Evolutionary conservation across 2,329 filamentous ascomycete genomes (phyloP).

Genomic region (Claviceps digitariae): DNA sequence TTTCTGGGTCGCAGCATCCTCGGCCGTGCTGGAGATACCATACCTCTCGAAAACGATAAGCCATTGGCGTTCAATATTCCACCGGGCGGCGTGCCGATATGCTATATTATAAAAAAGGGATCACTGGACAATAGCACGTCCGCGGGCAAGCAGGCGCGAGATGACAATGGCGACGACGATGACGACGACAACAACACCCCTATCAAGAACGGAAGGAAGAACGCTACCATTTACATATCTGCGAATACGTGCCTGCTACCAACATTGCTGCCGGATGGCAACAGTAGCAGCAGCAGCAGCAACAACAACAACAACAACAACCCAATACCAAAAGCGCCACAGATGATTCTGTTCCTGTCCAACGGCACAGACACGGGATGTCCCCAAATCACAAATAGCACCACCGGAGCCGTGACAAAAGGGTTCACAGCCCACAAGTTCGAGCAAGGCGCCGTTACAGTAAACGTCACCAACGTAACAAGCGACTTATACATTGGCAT

Average conservation of each 20-base stretch:
- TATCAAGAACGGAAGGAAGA: background rate
- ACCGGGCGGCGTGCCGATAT: slow-evolving; percentile 42
- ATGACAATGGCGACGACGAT: background rate
- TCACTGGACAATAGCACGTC: slow-evolving; percentile 13
- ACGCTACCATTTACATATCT: slow-evolving; percentile 57
- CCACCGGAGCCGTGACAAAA: slow-evolving; percentile 15
- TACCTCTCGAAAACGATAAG: slow-evolving; percentile 49
- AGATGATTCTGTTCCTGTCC: slow-evolving; percentile 69
- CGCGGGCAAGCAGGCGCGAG: slow-evolving; percentile 2
- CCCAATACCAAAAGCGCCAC: slow-evolving; percentile 37
- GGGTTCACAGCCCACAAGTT: slow-evolving; percentile 27
- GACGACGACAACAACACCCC: background rate
- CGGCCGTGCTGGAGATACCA: slow-evolving; percentile 43
- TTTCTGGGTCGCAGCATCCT: slow-evolving; percentile 49
- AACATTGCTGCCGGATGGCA: slow-evolving; percentile 4
- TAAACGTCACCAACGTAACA: slow-evolving; percentile 42
- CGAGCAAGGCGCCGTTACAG: slow-evolving; percentile 55
- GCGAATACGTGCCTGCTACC: slow-evolving; percentile 81
- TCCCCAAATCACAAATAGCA: slow-evolving; percentile 11
- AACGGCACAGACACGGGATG: slow-evolving; percentile 24
- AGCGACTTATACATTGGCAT: slow-evolving; percentile 66
- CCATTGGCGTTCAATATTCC: slow-evolving; percentile 44
- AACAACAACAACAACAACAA: background rate
- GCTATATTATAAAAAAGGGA: slow-evolving; percentile 20
- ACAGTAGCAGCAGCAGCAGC: background rate